These are phyloP conservation scores for Pisolithus sp. DNA, from an alignment of 768 basidiomycete species.

Conservation along the genomic window DNA sequence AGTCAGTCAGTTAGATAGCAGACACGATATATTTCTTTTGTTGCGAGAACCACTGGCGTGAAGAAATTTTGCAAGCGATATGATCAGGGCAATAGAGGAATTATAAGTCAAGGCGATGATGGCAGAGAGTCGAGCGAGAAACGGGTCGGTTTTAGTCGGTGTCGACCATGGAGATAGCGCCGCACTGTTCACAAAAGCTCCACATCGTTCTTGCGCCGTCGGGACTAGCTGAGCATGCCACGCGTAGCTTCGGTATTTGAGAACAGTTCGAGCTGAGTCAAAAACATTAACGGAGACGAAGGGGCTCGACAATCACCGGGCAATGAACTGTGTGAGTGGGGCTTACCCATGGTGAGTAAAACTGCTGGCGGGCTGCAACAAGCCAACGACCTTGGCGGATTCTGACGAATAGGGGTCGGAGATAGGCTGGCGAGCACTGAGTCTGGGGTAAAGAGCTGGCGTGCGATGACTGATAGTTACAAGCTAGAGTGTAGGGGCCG, in stretches of 20 bases:
- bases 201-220: conserved; percentile 75
- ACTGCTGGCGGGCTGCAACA: conserved; percentile 57
- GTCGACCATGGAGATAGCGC: conserved; percentile 85
- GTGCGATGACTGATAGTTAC: not conserved
- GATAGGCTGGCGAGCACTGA: conserved; percentile 57
- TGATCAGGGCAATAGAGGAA: conserved; percentile 27
- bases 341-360: conserved; percentile 71
- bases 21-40: conserved; percentile 13
- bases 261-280: conserved; percentile 55
- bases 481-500: not conserved
- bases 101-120: conserved; percentile 17
- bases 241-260: conserved; percentile 77
- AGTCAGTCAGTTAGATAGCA: conserved; percentile 20
- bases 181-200: conserved; percentile 85
- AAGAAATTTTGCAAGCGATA: conserved; percentile 5
- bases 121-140: conserved; percentile 3
- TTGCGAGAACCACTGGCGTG: conserved; percentile 14
- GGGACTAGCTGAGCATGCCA: conserved; percentile 66
- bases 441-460: conserved; percentile 49
- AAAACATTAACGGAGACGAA: not conserved
- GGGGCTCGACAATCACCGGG: conserved; percentile 10
- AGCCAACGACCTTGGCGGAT: conserved; percentile 45
- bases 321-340: conserved; percentile 6
- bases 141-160: conserved; percentile 39
- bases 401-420: conserved; percentile 44